Percentiles rank a stretch among this genome's conserved stretches.
Evolutionary conservation across 2,329 filamentous ascomycete species (phyloP).

Genomic region (Fusarium robinianum): DNA sequence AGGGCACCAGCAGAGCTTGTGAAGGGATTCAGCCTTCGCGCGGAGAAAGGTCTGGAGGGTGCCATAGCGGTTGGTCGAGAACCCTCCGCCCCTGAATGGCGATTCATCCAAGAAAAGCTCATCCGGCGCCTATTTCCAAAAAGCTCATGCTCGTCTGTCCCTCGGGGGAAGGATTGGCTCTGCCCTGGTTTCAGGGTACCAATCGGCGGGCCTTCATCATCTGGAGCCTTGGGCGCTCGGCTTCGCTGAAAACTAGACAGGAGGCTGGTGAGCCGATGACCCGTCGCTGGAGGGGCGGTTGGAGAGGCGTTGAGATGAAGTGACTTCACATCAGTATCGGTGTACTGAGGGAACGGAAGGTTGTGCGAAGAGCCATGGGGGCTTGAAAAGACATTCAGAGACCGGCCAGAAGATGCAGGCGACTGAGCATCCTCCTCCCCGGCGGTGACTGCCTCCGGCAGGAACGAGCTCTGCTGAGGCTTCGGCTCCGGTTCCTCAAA

Average conservation of each 20-base stretch:
- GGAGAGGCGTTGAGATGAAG: conserved; percentile 49
- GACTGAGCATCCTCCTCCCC: conserved; percentile 59
- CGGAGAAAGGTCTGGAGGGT: conserved; percentile 46
- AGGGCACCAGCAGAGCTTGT: conserved; percentile 54
- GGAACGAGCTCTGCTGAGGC: conserved; percentile 26
- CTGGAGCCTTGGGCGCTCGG: conserved; percentile 61
- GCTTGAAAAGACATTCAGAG: conserved; percentile 62
- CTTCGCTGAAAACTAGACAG: conserved; percentile 66
- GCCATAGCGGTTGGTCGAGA: conserved; percentile 35
- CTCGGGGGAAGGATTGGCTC: conserved; percentile 76
- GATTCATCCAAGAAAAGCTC: conserved; percentile 65
- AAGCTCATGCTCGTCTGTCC: conserved; percentile 59
- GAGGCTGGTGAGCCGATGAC: conserved; percentile 52
- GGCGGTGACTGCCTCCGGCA: conserved; percentile 38
- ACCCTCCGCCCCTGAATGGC: conserved; percentile 55
- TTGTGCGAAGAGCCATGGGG: conserved; percentile 65
- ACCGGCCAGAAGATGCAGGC: conserved; percentile 62
- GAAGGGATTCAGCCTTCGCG: conserved; percentile 52
- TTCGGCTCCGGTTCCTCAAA: conserved; percentile 62
- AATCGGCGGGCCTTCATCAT: conserved; percentile 59
- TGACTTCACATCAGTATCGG: conserved; percentile 53
- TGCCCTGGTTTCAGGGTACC: conserved; percentile 73
- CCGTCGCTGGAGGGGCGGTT: conserved; percentile 37
- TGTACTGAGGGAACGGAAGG: conserved; percentile 57
- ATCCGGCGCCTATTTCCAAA: conserved; percentile 59